Percentiles rank a stretch among this genome's conserved stretches.
Evolutionary conservation across 768 basidiomycete genomes (phyloP).

Genomic region (Tubosaeta sp.): DNA sequence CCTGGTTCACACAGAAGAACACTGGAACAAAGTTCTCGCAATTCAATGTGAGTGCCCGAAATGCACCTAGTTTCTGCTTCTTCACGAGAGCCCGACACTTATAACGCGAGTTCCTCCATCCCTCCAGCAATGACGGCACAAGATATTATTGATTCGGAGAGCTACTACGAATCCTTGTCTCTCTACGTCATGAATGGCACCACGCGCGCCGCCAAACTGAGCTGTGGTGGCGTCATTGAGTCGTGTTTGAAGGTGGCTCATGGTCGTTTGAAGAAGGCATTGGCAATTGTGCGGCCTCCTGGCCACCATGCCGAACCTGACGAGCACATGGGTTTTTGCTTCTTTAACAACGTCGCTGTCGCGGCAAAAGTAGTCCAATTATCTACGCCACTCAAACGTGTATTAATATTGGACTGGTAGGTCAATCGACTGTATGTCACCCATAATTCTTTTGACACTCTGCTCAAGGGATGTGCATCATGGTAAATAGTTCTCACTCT

Average conservation of each 20-base stretch:
- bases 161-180: constrained; percentile 87
- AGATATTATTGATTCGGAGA: constrained; percentile 68
- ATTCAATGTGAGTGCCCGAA: constrained; percentile 63
- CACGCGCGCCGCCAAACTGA: constrained; percentile 78
- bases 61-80: neutral
- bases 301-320: constrained; percentile 99
- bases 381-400: constrained; percentile 63
- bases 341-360: constrained; percentile 98
- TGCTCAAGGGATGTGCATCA: constrained; percentile 87
- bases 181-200: constrained; percentile 89
- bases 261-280: constrained; percentile 73
- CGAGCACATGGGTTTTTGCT: constrained; percentile 98
- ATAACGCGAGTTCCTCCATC: constrained; percentile 11
- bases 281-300: constrained; percentile 95
- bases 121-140: constrained; percentile 67
- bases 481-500: constrained; percentile 41
- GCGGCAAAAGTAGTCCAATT: constrained; percentile 80
- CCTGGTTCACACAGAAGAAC: constrained; percentile 86
- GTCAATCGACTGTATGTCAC: constrained; percentile 24
- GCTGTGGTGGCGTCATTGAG: constrained; percentile 94
- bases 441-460: constrained; percentile 4
- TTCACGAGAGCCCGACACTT: constrained; percentile 6
- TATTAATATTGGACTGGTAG: constrained; percentile 94
- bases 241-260: constrained; percentile 83
- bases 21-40: constrained; percentile 86